phyloP scores from a whole-genome alignment of 177 flowering plant species.

The Telopea speciosissima region DNA sequence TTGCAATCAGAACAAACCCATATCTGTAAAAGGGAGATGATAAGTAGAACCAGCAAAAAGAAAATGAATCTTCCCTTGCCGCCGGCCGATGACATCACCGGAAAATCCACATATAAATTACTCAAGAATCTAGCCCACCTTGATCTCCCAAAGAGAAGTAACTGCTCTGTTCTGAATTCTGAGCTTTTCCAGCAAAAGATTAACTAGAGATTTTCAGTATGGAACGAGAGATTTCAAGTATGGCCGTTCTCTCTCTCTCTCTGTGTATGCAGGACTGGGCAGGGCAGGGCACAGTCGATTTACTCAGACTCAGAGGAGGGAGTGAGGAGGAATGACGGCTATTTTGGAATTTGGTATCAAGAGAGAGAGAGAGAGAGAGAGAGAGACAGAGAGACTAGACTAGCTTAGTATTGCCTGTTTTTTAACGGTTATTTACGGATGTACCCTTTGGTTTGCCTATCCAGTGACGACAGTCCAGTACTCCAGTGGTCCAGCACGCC shows the following conservation, averaged over 20 bases:
- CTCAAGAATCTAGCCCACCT: not conserved
- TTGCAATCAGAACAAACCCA: slow-evolving; percentile 27
- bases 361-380: no score
- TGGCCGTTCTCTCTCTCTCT: not conserved
- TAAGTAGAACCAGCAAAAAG: slow-evolving; percentile 9
- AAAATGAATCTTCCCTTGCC: slow-evolving; percentile 18
- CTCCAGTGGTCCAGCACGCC: no score
- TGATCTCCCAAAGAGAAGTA: no score
- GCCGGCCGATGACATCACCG: slow-evolving; percentile 26
- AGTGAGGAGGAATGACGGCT: slow-evolving; percentile 7
- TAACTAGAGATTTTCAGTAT: no score
- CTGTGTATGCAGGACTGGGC: not conserved
- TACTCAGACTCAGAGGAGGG: not conserved
- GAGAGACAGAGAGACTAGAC: no score
- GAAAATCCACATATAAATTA: slow-evolving; percentile 20
- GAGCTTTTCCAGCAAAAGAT: no score
- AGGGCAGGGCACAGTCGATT: not conserved
- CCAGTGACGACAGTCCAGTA: no score
- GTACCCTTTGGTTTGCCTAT: not conserved
- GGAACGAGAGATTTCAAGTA: not conserved
- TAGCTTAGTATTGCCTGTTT: not conserved
- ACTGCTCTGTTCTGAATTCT: no score
- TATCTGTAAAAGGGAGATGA: slow-evolving; percentile 24
- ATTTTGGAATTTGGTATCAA: not conserved
- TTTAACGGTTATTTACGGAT: not conserved